phyloP scores from a whole-genome alignment of 2,329 filamentous ascomycete genomes.

The Colletotrichum magnum region DNA sequence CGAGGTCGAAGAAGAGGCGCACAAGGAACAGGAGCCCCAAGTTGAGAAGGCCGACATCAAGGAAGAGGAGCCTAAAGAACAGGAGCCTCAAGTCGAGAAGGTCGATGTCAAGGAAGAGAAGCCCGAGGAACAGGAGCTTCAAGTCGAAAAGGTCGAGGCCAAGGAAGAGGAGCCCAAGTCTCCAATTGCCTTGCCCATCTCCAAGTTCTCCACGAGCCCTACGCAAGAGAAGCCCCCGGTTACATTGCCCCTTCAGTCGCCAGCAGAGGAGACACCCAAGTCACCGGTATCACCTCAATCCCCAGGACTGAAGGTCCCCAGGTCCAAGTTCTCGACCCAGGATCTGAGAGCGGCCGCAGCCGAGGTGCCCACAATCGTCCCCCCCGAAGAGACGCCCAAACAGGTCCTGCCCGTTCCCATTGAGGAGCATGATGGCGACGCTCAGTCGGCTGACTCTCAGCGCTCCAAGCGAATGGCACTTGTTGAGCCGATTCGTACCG shows the following conservation, averaged over 20 bases:
- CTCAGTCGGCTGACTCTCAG: constrained; percentile 47
- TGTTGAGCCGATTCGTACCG: constrained; percentile 70
- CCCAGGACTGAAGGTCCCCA: constrained; percentile 49
- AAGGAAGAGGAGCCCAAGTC: constrained; percentile 25
- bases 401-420: constrained; percentile 30
- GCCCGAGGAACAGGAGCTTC: not conserved
- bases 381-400: constrained; percentile 8
- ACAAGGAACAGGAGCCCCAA: not conserved
- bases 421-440: constrained; percentile 45
- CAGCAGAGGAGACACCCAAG: constrained; percentile 41
- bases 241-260: constrained; percentile 13
- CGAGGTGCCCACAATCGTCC: constrained; percentile 39
- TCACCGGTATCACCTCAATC: constrained; percentile 28
- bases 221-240: constrained; percentile 27
- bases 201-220: constrained; percentile 39
- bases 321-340: constrained; percentile 61
- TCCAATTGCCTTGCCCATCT: constrained; percentile 33
- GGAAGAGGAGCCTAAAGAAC: constrained; percentile 1
- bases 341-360: constrained; percentile 48
- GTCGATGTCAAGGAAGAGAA: constrained; percentile 19
- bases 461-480: constrained; percentile 52
- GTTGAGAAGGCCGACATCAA: constrained; percentile 24
- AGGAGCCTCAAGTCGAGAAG: constrained; percentile 15
- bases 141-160: constrained; percentile 22
- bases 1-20: constrained; percentile 2